Evolutionary conservation across 176 grass and related monocot species (phyloP), one percentile per base, ranked within the genome.

Genomic region (Zoysia pacifica): DNA sequence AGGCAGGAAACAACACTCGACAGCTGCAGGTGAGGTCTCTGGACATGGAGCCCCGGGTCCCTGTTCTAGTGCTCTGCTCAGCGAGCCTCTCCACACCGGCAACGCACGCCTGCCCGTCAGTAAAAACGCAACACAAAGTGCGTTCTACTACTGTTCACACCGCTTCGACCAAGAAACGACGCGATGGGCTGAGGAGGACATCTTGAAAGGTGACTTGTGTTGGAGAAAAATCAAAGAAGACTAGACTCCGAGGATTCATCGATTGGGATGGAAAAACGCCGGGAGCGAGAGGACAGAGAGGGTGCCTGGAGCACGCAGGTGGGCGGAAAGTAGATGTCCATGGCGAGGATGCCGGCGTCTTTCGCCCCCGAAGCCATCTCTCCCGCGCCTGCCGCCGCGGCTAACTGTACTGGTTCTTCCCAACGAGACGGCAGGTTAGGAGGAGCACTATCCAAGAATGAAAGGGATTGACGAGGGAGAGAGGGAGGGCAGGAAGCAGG

Each of bases 271-370:
- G 28, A 28, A 28, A 28, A 28, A 28, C 28, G 28, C 16, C 6
- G 56, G n/a, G 6, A 6, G 54, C 1, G 9, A 28, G 59, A 4
- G 9, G 61, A 38, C 3, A 0, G 61, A 37, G 3, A 2, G 0
- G 15, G 1, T 64, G 40, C 62, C 88, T 94, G 95, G 11, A 77
- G 86, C 14, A 94, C 90, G 79, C 81, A 91, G 86, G 86, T 81
- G 82, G 88, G 81, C 83, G 95, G 95, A 81, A 95, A 98, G 78
- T 98, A 98, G 78, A 95, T 87, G 74, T 91, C 96, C 84, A 99
- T 91, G 90, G 96, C 96, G 47, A 95, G 92, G 78, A 99, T 89
- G 48, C 96, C 96, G 16, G 91, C 96, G 81, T 95, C 88, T 80
- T 93, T 93, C 37, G 63, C 85, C 83, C 86, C 90, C 93, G 62